These are phyloP conservation scores for Blastobotrys serpentis DNA, from an alignment of 1,139 yeast genomes.

Conservation along the genomic window DNA sequence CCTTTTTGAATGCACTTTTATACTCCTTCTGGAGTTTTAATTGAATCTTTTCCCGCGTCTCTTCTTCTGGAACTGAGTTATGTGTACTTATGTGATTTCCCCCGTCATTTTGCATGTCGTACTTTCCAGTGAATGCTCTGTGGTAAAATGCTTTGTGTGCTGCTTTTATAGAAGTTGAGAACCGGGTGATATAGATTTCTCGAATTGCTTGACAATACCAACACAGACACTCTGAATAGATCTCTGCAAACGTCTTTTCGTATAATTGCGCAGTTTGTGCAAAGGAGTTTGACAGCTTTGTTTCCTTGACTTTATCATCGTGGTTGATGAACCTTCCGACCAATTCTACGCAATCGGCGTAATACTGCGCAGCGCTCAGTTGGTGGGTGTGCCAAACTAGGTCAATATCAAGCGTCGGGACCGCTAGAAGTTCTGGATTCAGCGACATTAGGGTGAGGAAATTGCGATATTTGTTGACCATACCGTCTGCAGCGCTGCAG, in stretches of 20 bases:
- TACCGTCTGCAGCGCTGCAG: constrained; percentile 29
- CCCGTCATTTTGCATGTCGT: background rate
- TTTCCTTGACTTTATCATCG: constrained; percentile 37
- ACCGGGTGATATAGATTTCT: constrained; percentile 18
- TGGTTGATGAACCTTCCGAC: constrained; percentile 35
- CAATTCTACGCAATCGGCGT: constrained; percentile 27
- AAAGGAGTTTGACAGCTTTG: constrained; percentile 31
- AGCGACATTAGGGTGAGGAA: constrained; percentile 34
- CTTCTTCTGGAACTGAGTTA: constrained; percentile 20
- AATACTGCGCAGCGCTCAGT: constrained; percentile 35
- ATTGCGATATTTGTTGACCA: constrained; percentile 35
- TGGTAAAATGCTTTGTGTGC: constrained; percentile 12
- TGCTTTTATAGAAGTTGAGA: constrained; percentile 9
- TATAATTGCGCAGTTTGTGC: constrained; percentile 32
- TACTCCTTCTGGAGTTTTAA: background rate
- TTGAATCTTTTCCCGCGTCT: background rate
- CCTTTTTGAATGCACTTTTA: constrained; percentile 2
- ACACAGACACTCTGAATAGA: constrained; percentile 38
- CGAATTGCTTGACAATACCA: constrained; percentile 35
- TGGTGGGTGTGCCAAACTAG: constrained; percentile 47
- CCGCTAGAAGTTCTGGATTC: constrained; percentile 24
- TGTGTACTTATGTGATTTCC: constrained; percentile 24
- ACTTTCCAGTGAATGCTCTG: constrained; percentile 5
- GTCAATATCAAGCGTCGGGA: constrained; percentile 46
- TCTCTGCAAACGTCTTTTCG: constrained; percentile 28